phyloP scores from a whole-genome alignment of 2,329 filamentous ascomycete genomes.

The Aspergillus clavatus region DNA sequence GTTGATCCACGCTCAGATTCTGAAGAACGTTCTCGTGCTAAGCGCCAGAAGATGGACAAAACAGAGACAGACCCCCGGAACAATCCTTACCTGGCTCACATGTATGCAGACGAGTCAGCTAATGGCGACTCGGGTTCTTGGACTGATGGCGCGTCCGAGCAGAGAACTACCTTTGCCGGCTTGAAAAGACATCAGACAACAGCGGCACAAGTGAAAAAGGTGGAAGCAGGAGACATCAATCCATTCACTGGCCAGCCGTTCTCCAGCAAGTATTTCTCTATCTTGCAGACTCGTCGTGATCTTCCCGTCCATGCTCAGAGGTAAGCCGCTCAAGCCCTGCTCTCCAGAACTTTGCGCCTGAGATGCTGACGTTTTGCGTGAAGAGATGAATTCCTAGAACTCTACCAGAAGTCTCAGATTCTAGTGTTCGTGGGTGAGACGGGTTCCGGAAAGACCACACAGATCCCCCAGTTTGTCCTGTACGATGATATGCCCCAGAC shows the following conservation, averaged over 20 bases:
- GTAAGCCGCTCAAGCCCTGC: constrained; percentile 40
- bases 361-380: constrained; percentile 6
- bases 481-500: constrained; percentile 91
- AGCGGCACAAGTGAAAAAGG: constrained; percentile 63
- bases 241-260: constrained; percentile 77
- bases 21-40: constrained; percentile 48
- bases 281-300: constrained; percentile 75
- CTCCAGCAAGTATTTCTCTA: constrained; percentile 81
- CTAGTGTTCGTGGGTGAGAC: constrained; percentile 98
- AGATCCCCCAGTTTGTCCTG: constrained; percentile 97
- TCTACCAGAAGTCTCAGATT: constrained; percentile 92
- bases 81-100: constrained; percentile 91
- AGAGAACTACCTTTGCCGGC: constrained; percentile 53
- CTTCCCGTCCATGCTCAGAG: constrained; percentile 90
- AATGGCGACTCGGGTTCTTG: constrained; percentile 24
- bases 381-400: constrained; percentile 84
- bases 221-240: constrained; percentile 77
- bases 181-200: constrained; percentile 79
- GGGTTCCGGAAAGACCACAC: constrained; percentile 97
- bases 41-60: constrained; percentile 51
- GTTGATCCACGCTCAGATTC: constrained; percentile 53
- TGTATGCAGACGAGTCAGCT: constrained; percentile 57
- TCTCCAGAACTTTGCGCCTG: background rate
- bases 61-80: constrained; percentile 49
- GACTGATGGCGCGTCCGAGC: constrained; percentile 18